Evolutionary conservation across 192 early-diverging fungal genomes (phyloP), one percentile per base, ranked within the genome.

Genomic region (Backusella parvicylindrica): DNA sequence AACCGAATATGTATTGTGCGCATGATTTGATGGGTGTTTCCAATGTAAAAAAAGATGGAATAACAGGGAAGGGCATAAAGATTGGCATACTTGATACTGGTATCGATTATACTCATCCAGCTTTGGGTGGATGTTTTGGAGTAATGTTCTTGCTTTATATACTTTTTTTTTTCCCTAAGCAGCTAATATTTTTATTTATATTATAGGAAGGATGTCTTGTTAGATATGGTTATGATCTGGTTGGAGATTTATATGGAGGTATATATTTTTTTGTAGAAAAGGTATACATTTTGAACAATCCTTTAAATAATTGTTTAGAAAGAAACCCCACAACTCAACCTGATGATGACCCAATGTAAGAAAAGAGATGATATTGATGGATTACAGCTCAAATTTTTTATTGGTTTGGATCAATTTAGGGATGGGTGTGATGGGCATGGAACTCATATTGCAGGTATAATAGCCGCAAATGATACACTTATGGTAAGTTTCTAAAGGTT

Each of bases 91-190:
- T 93, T 31, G 92, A 93, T 79, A 84, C 83, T 11, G 77, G 77
- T 30, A 77, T 91, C 6, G 89, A 90, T 69, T 90, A 90, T 69
- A 84, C 31, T 8, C 90, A 93, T 68, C 86, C 89, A 15, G 84
- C 89, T 37, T 80, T 91, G 7, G 91, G 92, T 23, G 84, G 71
- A 36, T 90, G 90, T 74, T 92, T 86, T 79, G 88, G 88, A 23
- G 75, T 76, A n/a, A 75, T 30, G 66, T 37, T 50, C 37, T 63
- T 31, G 26, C 16, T 21, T 9, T 31, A 50, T 38, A 28, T 3
- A 2, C 13, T 38, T 32, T 4, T 23, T 50, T 50, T 35, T 35
- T 33, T 15, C n/a, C n/a, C n/a, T 36, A 28, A 38, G 49, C 16
- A 21, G 6, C 12, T 49, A 53, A 28, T 33, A n/a, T 35, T 13